Percentiles rank a stretch among this genome's conserved stretches.
Conservation (phyloP, 2,329 filamentous ascomycete species). For the Fusarium virguliforme region DNA sequence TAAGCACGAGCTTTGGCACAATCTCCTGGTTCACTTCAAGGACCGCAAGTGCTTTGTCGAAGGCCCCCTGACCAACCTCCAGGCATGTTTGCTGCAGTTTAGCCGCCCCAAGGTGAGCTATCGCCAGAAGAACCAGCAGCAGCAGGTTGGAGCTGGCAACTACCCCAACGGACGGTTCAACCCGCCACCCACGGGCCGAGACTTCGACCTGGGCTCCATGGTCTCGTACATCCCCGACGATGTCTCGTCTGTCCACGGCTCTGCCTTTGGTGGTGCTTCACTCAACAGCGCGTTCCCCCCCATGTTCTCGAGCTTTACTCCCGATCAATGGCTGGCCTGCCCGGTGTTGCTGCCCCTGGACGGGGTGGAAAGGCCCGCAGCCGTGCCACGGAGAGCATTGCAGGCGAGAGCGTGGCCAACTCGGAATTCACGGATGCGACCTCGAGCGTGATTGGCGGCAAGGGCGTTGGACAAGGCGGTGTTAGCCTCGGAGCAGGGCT, state of each 20-base stretch:
- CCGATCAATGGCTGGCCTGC: constrained; percentile 88
- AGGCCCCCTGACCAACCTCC: constrained; percentile 94
- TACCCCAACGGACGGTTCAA: constrained; percentile 62
- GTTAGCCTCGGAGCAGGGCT: constrained; percentile 89
- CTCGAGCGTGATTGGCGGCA: constrained; percentile 82
- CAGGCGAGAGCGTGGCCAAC: constrained; percentile 92
- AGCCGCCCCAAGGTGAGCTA: constrained; percentile 93
- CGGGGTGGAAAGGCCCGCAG: constrained; percentile 79
- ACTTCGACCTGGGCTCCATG: constrained; percentile 87
- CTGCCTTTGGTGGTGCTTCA: constrained; percentile 88
- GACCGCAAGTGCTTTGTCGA: constrained; percentile 96
- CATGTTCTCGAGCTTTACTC: constrained; percentile 94
- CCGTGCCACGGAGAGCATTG: constrained; percentile 82
- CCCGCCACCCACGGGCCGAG: constrained; percentile 62
- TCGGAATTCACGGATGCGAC: constrained; percentile 91
- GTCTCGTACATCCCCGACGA: constrained; percentile 97
- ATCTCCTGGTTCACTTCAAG: constrained; percentile 95
- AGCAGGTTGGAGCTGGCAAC: constrained; percentile 67
- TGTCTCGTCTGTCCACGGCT: constrained; percentile 95
- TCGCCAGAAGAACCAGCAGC: constrained; percentile 88
- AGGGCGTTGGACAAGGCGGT: constrained; percentile 85
- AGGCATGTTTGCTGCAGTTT: constrained; percentile 95
- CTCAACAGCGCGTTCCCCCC: constrained; percentile 83
- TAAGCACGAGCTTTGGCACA: constrained; percentile 98
- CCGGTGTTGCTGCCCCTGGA: constrained; percentile 72